Evolutionary conservation across 257 asterid species (phyloP).

Genomic region (Lycium ferocissimum): DNA sequence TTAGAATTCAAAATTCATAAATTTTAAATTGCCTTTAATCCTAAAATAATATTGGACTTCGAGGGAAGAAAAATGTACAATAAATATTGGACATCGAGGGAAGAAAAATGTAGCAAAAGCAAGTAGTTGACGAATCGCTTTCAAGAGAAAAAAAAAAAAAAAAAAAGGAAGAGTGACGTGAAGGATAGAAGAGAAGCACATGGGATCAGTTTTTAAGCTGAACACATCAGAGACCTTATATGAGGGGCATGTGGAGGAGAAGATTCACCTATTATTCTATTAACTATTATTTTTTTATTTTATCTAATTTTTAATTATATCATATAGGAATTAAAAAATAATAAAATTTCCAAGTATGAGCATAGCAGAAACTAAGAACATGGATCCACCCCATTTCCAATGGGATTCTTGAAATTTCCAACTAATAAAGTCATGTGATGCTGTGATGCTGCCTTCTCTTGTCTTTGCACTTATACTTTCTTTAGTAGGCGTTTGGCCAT

Average conservation of each 20-base stretch:
- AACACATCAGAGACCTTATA: constrained; percentile 42
- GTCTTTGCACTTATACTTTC: constrained; percentile 30
- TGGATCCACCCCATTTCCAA: constrained; percentile 65
- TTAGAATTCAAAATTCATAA: too few species aligned
- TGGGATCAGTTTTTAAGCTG: constrained; percentile 53
- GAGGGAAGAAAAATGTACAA: too few species aligned
- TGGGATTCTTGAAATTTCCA: constrained; percentile 52
- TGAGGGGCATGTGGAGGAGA: constrained; percentile 60
- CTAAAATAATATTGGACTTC: too few species aligned
- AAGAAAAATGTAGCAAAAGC: not conserved
- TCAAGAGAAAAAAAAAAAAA: constrained; percentile 33
- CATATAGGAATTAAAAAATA: not conserved
- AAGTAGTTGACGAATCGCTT: constrained; percentile 69
- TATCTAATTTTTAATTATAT: constrained; percentile 16
- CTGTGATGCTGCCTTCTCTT: constrained; percentile 52
- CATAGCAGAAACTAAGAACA: constrained; percentile 49
- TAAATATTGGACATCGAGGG: too few species aligned
- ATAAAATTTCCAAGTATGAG: constrained; percentile 1
- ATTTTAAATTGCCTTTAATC: too few species aligned
- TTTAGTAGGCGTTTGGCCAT: not conserved
- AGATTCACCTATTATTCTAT: constrained; percentile 40
- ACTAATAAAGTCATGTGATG: constrained; percentile 70
- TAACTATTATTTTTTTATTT: constrained; percentile 6
- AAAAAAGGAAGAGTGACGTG: constrained; percentile 51
- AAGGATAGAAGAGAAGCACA: constrained; percentile 61